Evolutionary conservation across 805 yeast genomes (phyloP).

Genomic region (Candida tammaniensis): DNA sequence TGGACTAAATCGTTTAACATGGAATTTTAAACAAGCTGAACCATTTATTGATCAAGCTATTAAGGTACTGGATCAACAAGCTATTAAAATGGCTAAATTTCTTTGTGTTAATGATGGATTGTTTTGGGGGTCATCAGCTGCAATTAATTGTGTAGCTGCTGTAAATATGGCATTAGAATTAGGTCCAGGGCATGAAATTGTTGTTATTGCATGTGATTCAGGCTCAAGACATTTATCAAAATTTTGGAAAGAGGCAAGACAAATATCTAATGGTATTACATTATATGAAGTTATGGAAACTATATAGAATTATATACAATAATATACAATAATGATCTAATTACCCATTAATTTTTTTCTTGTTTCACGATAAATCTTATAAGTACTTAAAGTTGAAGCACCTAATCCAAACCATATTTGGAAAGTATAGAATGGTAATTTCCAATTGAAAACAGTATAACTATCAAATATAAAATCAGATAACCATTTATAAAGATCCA

Average conservation of each 20-base stretch:
- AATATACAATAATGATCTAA: too few species aligned
- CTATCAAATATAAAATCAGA: constrained; percentile 40
- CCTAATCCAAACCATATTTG: constrained; percentile 47
- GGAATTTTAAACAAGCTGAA: constrained; percentile 75
- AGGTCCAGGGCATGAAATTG: constrained; percentile 64
- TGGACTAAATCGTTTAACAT: constrained; percentile 84
- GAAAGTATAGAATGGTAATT: constrained; percentile 36
- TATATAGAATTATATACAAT: too few species aligned
- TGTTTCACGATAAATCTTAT: constrained; percentile 39
- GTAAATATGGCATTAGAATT: constrained; percentile 46
- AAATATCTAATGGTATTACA: constrained; percentile 31
- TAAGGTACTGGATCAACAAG: constrained; percentile 75
- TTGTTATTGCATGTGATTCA: constrained; percentile 87
- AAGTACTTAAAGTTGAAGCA: constrained; percentile 36
- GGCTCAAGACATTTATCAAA: constrained; percentile 89
- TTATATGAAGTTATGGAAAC: constrained; percentile 33
- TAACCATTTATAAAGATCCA: constrained; percentile 38
- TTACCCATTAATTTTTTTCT: constrained; percentile 21
- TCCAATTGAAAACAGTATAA: constrained; percentile 37
- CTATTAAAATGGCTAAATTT: constrained; percentile 83
- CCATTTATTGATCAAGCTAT: constrained; percentile 71
- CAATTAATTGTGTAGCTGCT: constrained; percentile 91
- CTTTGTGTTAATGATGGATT: constrained; percentile 82
- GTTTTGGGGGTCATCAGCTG: constrained; percentile 91
- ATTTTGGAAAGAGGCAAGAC: constrained; percentile 77